phyloP scores from a whole-genome alignment of 2,329 filamentous ascomycete genomes.

The Scedosporium apiospermum region DNA sequence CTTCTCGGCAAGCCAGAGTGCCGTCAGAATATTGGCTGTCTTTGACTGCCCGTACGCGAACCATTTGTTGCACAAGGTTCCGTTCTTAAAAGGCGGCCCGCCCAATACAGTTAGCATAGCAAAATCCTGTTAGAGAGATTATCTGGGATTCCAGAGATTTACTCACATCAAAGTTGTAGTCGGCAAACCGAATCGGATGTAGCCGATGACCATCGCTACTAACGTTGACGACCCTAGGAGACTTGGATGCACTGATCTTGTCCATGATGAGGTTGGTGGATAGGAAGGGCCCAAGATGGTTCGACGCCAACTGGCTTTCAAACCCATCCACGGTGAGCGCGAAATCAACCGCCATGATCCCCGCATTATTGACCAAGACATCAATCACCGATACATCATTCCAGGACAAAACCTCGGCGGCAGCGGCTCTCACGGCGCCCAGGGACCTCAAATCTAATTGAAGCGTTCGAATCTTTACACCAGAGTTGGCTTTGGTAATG shows the following conservation, averaged over 20 bases:
- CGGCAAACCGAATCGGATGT: constrained; percentile 29
- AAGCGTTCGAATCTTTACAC: constrained; percentile 22
- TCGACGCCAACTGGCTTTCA: constrained; percentile 27
- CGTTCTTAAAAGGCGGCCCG: background rate
- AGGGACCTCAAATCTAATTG: constrained; percentile 30
- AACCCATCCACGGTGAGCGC: constrained; percentile 24
- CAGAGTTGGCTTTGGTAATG: constrained; percentile 21
- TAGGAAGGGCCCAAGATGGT: constrained; percentile 28
- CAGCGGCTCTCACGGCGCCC: constrained; percentile 27
- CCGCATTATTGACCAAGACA: constrained; percentile 33
- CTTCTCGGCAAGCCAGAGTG: constrained; percentile 20
- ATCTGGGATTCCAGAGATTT: too few relatives aligned
- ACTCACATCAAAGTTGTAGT: constrained; percentile 30
- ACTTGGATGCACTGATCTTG: constrained; percentile 16
- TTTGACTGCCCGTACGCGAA: constrained; percentile 27
- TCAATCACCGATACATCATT: constrained; percentile 24
- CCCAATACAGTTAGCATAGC: too few relatives aligned
- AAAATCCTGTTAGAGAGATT: too few relatives aligned
- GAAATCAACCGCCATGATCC: constrained; percentile 27
- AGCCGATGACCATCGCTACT: constrained; percentile 33
- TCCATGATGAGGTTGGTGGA: constrained; percentile 27
- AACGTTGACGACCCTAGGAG: constrained; percentile 30
- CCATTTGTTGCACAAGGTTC: constrained; percentile 13
- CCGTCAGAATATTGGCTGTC: constrained; percentile 26
- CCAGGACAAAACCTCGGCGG: constrained; percentile 23